Base-by-base conservation (phyloP, 108 stramenopile genomes). In the Stephanodiscus triporus region DNA sequence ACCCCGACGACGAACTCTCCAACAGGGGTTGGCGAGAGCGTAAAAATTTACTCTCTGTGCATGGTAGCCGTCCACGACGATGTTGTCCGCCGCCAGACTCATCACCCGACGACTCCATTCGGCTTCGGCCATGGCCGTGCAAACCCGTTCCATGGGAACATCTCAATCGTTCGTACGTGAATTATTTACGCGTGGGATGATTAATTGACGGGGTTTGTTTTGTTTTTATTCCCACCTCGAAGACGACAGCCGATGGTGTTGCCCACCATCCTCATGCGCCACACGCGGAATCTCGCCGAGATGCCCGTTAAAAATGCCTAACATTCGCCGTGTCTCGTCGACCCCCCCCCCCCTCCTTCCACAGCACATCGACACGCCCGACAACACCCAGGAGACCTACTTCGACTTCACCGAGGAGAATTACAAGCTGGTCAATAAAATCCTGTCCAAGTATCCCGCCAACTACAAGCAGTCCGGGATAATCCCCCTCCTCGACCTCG, bases 381-480 rank as follows among this genome's bases (percentile, higher is more conserved):
- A 97, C 67, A 99, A 99, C 81, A 97, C 88, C 56, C 73, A 72
- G 59, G 85, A 86, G 30, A 97, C 96, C 19, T 85, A 78, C 72
- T 98, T 98, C 68, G 98, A 99, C 69, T 99, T 97, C 77, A 93
- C 86, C 23, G 87, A 88, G 17, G 98, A 97, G 78, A 99, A 99
- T 78, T 97, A 99, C 81, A 84, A 91, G 66, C 90, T 93, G 8
- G 98, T 97, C 54, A 85, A 90, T 26, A 87, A 81, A 80, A 89
- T 97, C 58, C 76, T 99, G 20, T 75, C 82, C 29, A 97, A 97
- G 82, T 99, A 99, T 72, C 99, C 99, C 45, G 86, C 92, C 75
- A 99, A 99, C 82, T 99, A 99, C 94, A 97, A 95, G 69, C 92
- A 95, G 72, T 92, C 96, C 32, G 98, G 89, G 19, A 96, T 96